phyloP scores from a whole-genome alignment of 805 yeast genomes.

The Allodekkera sacchari region DNA sequence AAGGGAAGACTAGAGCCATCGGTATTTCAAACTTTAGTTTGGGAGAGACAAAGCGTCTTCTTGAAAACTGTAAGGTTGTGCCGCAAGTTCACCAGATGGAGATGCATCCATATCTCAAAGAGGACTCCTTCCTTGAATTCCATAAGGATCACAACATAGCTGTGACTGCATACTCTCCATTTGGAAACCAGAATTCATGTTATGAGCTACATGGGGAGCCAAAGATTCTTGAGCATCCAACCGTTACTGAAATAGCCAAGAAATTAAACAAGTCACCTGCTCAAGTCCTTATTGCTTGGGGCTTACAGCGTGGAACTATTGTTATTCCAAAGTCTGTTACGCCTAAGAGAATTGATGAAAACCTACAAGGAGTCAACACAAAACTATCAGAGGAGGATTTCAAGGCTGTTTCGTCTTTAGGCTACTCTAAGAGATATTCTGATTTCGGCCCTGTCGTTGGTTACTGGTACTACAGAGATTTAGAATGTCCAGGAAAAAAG shows the following conservation, averaged over 20 bases:
- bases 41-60: conserved; percentile 43
- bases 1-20: conserved; percentile 38
- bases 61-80: conserved; percentile 35
- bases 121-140: conserved; percentile 46
- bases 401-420: no score
- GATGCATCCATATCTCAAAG: conserved; percentile 63
- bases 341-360: conserved; percentile 33
- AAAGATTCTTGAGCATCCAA: conserved; percentile 35
- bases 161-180: conserved; percentile 72
- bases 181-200: no score
- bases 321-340: conserved; percentile 44
- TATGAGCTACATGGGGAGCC: conserved; percentile 48
- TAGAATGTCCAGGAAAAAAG: no score
- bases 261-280: conserved; percentile 38
- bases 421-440: no score
- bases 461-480: no score
- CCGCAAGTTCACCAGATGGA: conserved; percentile 77
- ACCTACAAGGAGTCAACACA: conserved; percentile 30
- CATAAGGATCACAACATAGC: conserved; percentile 44
- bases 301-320: conserved; percentile 44
- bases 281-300: conserved; percentile 51
- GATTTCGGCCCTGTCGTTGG: no score
- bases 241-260: conserved; percentile 35
- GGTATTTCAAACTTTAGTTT: conserved; percentile 73
- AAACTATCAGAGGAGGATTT: no score